Conservation (phyloP, 148 eudicot genomes). For the Drosera capensis region DNA sequence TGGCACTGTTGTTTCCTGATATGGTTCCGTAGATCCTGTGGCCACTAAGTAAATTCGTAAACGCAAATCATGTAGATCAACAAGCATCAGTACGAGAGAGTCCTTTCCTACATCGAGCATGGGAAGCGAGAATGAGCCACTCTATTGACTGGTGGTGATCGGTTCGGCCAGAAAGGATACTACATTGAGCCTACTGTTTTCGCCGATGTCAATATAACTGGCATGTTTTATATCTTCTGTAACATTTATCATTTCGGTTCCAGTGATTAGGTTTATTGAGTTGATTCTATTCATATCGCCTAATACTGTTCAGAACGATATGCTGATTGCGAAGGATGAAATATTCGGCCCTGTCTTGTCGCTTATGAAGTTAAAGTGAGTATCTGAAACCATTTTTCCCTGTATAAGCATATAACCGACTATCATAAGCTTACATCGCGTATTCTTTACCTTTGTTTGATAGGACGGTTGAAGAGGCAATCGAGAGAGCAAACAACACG, state of each 20-base stretch:
- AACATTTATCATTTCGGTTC: background rate
- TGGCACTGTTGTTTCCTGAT: background rate
- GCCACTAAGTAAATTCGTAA: background rate
- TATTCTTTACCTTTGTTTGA: background rate
- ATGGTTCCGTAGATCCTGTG: background rate
- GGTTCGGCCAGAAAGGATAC: slow-evolving; percentile 16
- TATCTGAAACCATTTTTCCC: background rate
- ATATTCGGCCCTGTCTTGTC: slow-evolving; percentile 15
- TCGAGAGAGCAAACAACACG: slow-evolving; percentile 46
- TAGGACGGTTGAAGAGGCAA: slow-evolving; percentile 56
- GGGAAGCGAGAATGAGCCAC: slow-evolving; percentile 22
- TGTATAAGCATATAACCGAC: no score
- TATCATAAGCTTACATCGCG: no score
- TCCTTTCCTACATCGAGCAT: slow-evolving; percentile 19
- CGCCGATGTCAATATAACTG: slow-evolving; percentile 13
- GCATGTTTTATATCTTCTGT: no score
- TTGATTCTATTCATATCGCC: background rate
- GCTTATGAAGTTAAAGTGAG: slow-evolving; percentile 14
- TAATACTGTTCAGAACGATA: slow-evolving; percentile 11
- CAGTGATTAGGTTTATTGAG: no score
- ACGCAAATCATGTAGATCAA: slow-evolving; percentile 8
- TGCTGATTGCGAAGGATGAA: slow-evolving; percentile 19
- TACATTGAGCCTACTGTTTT: slow-evolving; percentile 23
- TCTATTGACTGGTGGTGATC: slow-evolving; percentile 16
- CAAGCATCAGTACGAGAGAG: slow-evolving; percentile 15